phyloP scores from a whole-genome alignment of 2,329 filamentous ascomycete species.

The Penicillium capsulatum region DNA sequence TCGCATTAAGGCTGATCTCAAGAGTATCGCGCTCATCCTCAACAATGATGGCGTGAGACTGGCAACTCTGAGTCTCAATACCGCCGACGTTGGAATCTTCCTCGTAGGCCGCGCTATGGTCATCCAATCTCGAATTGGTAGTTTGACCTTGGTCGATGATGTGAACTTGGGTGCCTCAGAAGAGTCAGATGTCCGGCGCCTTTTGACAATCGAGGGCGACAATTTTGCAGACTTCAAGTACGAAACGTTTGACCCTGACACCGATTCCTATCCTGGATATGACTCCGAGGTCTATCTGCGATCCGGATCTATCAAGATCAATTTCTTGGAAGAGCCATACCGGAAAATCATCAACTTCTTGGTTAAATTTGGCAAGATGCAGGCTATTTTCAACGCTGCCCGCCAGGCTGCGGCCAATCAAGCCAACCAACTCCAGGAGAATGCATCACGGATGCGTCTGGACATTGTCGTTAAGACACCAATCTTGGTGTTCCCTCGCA shows the following conservation, averaged over 20 bases:
- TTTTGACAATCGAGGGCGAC: constrained; percentile 92
- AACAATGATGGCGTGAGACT: constrained; percentile 97
- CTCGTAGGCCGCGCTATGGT: constrained; percentile 81
- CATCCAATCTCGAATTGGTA: constrained; percentile 79
- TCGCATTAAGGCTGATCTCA: constrained; percentile 86
- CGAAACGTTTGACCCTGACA: constrained; percentile 80
- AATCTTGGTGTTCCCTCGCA: constrained; percentile 88
- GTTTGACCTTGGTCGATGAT: constrained; percentile 85
- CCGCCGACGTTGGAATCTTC: constrained; percentile 87
- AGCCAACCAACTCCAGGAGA: constrained; percentile 88
- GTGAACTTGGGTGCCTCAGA: constrained; percentile 84
- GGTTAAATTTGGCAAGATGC: constrained; percentile 99
- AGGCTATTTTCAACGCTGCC: constrained; percentile 96
- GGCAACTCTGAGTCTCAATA: constrained; percentile 86
- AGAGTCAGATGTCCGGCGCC: constrained; percentile 73
- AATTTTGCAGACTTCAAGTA: constrained; percentile 97
- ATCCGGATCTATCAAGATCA: constrained; percentile 92
- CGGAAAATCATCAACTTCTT: constrained; percentile 96
- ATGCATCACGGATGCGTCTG: constrained; percentile 84
- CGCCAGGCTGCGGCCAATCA: constrained; percentile 90
- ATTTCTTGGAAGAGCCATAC: constrained; percentile 95
- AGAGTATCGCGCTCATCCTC: constrained; percentile 87
- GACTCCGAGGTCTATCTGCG: constrained; percentile 68
- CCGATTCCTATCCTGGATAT: constrained; percentile 82
- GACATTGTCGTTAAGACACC: constrained; percentile 91